phyloP scores from a whole-genome alignment of 2,329 filamentous ascomycete genomes.

The Xylariales sp. region DNA sequence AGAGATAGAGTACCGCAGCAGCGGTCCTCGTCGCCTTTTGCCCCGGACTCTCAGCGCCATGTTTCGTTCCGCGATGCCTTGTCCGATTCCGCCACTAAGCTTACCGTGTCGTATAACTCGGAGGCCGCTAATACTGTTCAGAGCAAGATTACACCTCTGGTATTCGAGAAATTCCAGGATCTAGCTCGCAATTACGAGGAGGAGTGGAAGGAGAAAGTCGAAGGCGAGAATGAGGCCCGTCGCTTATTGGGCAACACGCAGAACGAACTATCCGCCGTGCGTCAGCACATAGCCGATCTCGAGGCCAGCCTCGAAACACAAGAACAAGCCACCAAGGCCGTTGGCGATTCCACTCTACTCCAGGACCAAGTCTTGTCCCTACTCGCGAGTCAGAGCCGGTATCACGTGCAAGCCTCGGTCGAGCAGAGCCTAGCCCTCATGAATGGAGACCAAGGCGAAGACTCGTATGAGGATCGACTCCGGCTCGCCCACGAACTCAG shows the following conservation, averaged over 20 bases:
- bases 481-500: constrained; percentile 68
- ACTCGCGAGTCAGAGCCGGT: constrained; percentile 64
- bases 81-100: constrained; percentile 57
- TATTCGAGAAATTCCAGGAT: constrained; percentile 78
- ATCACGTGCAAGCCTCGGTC: constrained; percentile 64
- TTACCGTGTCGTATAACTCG: constrained; percentile 62
- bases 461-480: constrained; percentile 66
- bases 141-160: constrained; percentile 74
- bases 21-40: constrained; percentile 80
- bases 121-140: constrained; percentile 77
- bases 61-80: constrained; percentile 65
- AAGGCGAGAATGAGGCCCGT: constrained; percentile 74
- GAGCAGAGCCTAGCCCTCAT: constrained; percentile 62
- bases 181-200: constrained; percentile 78
- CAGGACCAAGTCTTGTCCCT: constrained; percentile 63
- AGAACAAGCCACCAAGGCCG: constrained; percentile 62
- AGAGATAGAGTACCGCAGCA: constrained; percentile 76
- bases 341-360: constrained; percentile 62
- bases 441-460: constrained; percentile 61
- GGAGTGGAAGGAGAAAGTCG: constrained; percentile 79
- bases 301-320: constrained; percentile 67
- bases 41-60: constrained; percentile 68
- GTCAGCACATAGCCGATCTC: constrained; percentile 69
- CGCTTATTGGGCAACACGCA: constrained; percentile 74
- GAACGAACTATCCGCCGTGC: constrained; percentile 71